Evolutionary conservation across 495 filamentous ascomycete genomes (phyloP), one percentile per base, ranked within the genome.

Genomic region (Talaromyces borbonicus): DNA sequence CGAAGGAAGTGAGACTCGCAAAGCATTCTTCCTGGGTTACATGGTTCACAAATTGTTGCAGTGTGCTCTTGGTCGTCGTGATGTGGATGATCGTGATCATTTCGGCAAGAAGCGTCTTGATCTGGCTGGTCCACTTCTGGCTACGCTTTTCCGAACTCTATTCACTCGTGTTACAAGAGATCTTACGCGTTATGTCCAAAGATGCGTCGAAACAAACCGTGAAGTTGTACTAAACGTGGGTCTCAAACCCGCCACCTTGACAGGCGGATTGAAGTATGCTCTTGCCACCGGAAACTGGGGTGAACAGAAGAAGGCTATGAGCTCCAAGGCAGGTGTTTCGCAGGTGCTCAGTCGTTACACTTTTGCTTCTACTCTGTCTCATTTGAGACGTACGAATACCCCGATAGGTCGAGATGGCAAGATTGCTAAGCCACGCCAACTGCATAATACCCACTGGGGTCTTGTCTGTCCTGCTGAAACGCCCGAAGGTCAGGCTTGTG

Each of bases 251-350:
- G 79, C 77, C 40, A 92, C 86, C 8, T 73, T 99, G 46, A 93
- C 90, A 5, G 90, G 90, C 59, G 93, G 87, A 35, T 68, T 99
- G 54, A 93, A 95, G 62, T 97, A 97, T 58, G 95, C 90, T 30
- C 74, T 99, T 33, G 90, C 92, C n/a, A 99, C 92, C 6, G 92
- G 92, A 47, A 99, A 99, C 64, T 99, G 92, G 92, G 93, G 93
- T 49, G 92, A 97, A 50, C 92, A 97, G 65, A 99, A 96, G 76
- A 97, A 97, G 72, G 90, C 92, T 15, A 85, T 84, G 52, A 84
- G 78, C 52, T 83, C 88, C 1, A 97, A 94, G 52, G 92, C 92
- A 41, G 92, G 92, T 67, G 92, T 99, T 23, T 96, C 90, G 8
- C 92, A 99, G 66, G 93, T 99, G 65, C 72, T 99, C 44, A 97